Conservation (phyloP, 495 filamentous ascomycete genomes). For the Aspergillus affinis region DNA sequence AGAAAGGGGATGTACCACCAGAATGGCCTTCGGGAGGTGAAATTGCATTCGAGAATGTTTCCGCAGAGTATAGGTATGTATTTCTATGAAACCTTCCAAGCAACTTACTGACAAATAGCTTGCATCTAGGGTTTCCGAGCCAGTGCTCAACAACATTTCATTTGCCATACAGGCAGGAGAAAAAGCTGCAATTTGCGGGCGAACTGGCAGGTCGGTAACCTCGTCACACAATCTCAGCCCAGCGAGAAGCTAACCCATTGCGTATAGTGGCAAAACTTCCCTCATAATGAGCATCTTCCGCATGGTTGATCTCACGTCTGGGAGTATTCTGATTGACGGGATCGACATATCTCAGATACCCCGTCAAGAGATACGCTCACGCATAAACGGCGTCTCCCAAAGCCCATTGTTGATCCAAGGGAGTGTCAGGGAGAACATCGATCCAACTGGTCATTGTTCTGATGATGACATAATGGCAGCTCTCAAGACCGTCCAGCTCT, state of each 20-base stretch:
- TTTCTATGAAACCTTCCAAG: background rate
- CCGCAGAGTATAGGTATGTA: slow-evolving; percentile 42
- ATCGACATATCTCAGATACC: slow-evolving; percentile 48
- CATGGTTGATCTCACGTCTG: slow-evolving; percentile 47
- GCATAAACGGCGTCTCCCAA: slow-evolving; percentile 56
- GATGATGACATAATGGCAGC: slow-evolving; percentile 44
- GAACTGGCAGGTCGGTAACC: slow-evolving; percentile 43
- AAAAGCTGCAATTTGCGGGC: slow-evolving; percentile 56
- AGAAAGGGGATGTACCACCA: slow-evolving; percentile 39
- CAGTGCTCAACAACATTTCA: slow-evolving; percentile 50
- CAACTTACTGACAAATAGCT: slow-evolving; percentile 10
- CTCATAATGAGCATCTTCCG: slow-evolving; percentile 53
- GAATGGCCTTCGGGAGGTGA: slow-evolving; percentile 52
- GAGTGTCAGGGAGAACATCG: slow-evolving; percentile 48
- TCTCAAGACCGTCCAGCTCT: slow-evolving; percentile 50
- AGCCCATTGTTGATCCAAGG: slow-evolving; percentile 54
- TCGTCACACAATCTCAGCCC: background rate
- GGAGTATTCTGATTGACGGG: slow-evolving; percentile 49
- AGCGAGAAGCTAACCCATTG: background rate
- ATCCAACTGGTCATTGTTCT: slow-evolving; percentile 33
- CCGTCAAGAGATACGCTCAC: slow-evolving; percentile 45
- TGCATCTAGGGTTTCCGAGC: slow-evolving; percentile 32
- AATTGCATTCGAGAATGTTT: slow-evolving; percentile 48
- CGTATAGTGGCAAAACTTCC: slow-evolving; percentile 47
- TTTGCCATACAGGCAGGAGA: slow-evolving; percentile 53